Conservation (phyloP, 768 basidiomycete genomes). For the Filobasidium wieringae region DNA sequence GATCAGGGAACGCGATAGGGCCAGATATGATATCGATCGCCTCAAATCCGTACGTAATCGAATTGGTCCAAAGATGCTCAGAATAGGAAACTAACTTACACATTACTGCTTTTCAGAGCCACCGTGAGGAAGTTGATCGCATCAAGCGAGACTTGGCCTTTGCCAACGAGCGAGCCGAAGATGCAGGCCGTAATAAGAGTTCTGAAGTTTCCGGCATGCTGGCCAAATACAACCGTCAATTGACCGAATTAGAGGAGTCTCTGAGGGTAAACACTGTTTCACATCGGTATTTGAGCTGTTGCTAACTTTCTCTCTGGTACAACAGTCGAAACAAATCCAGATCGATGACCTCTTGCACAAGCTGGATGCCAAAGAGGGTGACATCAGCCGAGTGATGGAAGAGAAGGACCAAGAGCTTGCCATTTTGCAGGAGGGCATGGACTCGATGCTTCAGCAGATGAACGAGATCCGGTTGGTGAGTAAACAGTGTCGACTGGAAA, state of each 20-base stretch:
- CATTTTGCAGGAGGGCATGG: constrained; percentile 92
- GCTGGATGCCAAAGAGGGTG: constrained; percentile 59
- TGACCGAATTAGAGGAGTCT: constrained; percentile 92
- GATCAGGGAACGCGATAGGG: constrained; percentile 92
- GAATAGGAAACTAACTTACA: not conserved
- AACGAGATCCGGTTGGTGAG: constrained; percentile 72
- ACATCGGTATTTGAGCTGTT: not conserved
- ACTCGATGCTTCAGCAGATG: constrained; percentile 74
- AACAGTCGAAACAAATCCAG: constrained; percentile 83
- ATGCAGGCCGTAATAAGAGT: constrained; percentile 78
- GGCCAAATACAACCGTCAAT: constrained; percentile 86
- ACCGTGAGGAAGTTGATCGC: constrained; percentile 90
- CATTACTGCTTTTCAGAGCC: constrained; percentile 43
- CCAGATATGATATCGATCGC: constrained; percentile 87
- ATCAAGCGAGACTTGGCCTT: constrained; percentile 82
- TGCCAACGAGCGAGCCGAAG: constrained; percentile 96
- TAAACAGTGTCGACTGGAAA: not conserved
- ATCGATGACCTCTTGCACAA: constrained; percentile 83
- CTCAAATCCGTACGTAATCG: constrained; percentile 54
- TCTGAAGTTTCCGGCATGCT: constrained; percentile 81
- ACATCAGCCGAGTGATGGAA: constrained; percentile 70
- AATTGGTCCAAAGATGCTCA: not conserved
- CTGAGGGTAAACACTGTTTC: constrained; percentile 50
- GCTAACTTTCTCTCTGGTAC: not conserved
- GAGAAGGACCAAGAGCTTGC: constrained; percentile 96